Evolutionary conservation across 768 basidiomycete genomes (phyloP).

Genomic region (Termitomyces sp.): DNA sequence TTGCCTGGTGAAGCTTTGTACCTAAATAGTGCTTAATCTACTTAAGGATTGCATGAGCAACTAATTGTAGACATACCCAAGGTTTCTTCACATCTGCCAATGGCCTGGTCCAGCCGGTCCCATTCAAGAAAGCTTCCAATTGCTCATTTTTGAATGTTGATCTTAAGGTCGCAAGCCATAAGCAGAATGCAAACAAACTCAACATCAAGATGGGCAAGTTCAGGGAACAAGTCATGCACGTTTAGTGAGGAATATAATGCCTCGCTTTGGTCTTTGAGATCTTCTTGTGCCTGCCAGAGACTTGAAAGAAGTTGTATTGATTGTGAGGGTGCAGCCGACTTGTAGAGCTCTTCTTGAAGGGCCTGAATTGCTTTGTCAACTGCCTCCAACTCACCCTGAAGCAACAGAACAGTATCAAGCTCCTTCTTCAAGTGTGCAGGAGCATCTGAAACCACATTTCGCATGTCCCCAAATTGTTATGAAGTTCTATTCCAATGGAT

Average conservation of each 20-base stretch:
- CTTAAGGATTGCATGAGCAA: too few relatives aligned
- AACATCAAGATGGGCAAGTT: conserved; percentile 23
- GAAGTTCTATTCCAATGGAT: too few relatives aligned
- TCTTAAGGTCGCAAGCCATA: conserved; percentile 33
- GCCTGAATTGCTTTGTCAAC: conserved; percentile 14
- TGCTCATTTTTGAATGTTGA: conserved; percentile 30
- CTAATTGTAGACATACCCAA: conserved; percentile 23
- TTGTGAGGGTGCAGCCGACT: background rate
- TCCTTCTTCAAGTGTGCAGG: conserved; percentile 24
- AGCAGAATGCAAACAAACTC: conserved; percentile 29
- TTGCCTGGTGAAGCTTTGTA: conserved; percentile 31
- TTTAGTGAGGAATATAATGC: conserved; percentile 29
- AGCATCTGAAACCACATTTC: conserved; percentile 17
- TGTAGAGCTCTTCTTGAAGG: background rate
- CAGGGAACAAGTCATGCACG: conserved; percentile 26
- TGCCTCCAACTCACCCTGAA: background rate
- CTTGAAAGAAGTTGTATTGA: conserved; percentile 12
- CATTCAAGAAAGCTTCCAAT: conserved; percentile 33
- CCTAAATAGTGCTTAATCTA: conserved; percentile 14
- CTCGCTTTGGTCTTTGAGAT: background rate
- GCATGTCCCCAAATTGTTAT: too few relatives aligned
- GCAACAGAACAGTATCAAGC: background rate
- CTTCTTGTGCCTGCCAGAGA: background rate
- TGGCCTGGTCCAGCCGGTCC: conserved; percentile 30
- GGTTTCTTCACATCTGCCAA: conserved; percentile 23